Conservation (phyloP, 2,329 filamentous ascomycete genomes). For the Aspergillus clavatus region DNA sequence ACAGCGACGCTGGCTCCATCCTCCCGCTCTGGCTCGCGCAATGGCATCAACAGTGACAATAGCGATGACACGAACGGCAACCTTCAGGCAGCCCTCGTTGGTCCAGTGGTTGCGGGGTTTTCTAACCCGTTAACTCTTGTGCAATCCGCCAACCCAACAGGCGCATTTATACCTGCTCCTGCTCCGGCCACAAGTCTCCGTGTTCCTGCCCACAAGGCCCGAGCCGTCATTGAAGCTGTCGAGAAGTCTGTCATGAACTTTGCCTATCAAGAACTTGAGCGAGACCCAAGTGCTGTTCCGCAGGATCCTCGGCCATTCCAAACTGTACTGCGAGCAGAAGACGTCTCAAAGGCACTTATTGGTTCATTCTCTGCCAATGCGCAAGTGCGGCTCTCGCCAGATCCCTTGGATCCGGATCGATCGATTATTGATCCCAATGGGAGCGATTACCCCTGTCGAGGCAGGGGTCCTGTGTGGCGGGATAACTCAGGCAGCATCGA, state of each 20-base stretch:
- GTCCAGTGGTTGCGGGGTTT: background rate
- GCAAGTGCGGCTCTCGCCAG: slow-evolving; percentile 14
- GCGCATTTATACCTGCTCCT: slow-evolving; percentile 1
- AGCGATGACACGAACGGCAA: background rate
- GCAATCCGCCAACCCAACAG: slow-evolving; percentile 1
- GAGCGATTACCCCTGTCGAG: slow-evolving; percentile 20
- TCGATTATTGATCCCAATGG: slow-evolving; percentile 20
- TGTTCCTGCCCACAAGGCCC: background rate
- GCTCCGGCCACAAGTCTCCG: background rate
- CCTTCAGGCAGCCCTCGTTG: background rate
- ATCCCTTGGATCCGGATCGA: background rate
- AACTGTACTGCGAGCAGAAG: slow-evolving; percentile 10
- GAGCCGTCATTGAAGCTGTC: slow-evolving; percentile 16
- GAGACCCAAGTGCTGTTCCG: slow-evolving; percentile 20
- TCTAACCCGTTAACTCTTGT: background rate
- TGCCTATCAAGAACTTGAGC: slow-evolving; percentile 28
- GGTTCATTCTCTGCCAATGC: slow-evolving; percentile 12
- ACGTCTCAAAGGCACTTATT: slow-evolving; percentile 18
- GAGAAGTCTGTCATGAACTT: slow-evolving; percentile 24
- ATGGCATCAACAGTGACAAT: background rate
- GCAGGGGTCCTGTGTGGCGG: slow-evolving; percentile 28
- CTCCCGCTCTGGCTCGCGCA: background rate
- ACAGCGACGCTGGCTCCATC: background rate
- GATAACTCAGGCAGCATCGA: slow-evolving; percentile 26
- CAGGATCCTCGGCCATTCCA: slow-evolving; percentile 6